phyloP scores from a whole-genome alignment of 2,329 filamentous ascomycete species.

The Chrysosporium keratinophilum region DNA sequence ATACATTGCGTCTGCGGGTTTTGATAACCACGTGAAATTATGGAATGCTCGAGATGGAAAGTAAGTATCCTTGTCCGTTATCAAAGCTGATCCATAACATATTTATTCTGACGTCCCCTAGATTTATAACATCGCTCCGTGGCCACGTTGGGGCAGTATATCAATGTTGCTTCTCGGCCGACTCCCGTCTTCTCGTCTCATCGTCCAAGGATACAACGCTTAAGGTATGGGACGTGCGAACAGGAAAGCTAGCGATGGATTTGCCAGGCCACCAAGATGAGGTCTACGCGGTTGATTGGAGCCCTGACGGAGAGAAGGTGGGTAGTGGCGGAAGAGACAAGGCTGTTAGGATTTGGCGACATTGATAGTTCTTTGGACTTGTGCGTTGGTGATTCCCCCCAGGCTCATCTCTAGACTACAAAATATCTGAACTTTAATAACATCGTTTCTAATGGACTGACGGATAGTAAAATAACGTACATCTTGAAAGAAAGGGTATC shows the following conservation, averaged over 20 bases:
- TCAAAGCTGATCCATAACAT: conserved; percentile 6
- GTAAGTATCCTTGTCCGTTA: conserved; percentile 25
- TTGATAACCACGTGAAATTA: conserved; percentile 90
- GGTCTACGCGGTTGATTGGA: conserved; percentile 93
- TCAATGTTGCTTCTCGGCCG: conserved; percentile 82
- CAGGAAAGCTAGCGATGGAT: conserved; percentile 70
- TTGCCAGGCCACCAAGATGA: conserved; percentile 85
- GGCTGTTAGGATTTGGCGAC: conserved; percentile 54
- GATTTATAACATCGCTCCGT: conserved; percentile 76
- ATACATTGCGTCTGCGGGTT: conserved; percentile 77
- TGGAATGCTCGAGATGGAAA: conserved; percentile 68
- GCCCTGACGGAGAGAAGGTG: conserved; percentile 76
- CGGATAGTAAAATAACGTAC: no score
- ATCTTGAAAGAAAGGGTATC: no score
- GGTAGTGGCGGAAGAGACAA: conserved; percentile 92
- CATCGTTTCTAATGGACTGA: no score
- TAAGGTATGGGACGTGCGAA: conserved; percentile 87
- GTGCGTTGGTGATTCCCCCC: background rate
- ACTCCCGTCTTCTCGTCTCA: conserved; percentile 79
- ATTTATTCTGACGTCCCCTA: conserved; percentile 25
- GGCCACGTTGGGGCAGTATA: conserved; percentile 90
- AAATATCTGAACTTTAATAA: no score
- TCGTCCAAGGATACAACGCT: conserved; percentile 85
- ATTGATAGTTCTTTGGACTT: conserved; percentile 32
- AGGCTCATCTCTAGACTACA: background rate